Conservation (phyloP, 805 yeast genomes). For the Ogataea polymorpha region DNA sequence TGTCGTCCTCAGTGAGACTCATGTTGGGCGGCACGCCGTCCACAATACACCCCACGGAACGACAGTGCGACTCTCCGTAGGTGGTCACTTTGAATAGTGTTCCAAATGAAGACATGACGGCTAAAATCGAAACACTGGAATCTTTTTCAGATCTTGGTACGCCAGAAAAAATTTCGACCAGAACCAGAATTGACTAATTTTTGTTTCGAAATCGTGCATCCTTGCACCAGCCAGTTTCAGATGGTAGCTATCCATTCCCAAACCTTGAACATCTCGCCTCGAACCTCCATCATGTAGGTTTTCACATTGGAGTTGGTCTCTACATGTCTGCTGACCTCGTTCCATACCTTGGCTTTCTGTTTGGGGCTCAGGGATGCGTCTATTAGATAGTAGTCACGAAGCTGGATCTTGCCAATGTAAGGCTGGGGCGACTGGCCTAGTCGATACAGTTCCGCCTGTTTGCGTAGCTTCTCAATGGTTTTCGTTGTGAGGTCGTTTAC, state of each 20-base stretch:
- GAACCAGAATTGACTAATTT: slow-evolving; percentile 3
- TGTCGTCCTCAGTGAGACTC: slow-evolving; percentile 76
- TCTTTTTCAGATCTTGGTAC: slow-evolving; percentile 6
- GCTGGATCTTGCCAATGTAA: slow-evolving; percentile 66
- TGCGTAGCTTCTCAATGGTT: slow-evolving; percentile 48
- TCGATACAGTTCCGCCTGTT: slow-evolving; percentile 37
- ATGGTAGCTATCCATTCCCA: slow-evolving; percentile 77
- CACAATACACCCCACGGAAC: slow-evolving; percentile 95
- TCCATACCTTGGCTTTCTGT: slow-evolving; percentile 55
- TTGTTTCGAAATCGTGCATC: slow-evolving; percentile 4
- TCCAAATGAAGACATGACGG: slow-evolving; percentile 73
- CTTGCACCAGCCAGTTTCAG: slow-evolving; percentile 12
- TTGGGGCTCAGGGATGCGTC: slow-evolving; percentile 35
- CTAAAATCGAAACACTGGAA: neutral
- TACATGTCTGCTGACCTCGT: slow-evolving; percentile 47
- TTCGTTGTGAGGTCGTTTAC: slow-evolving; percentile 45
- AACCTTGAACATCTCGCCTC: slow-evolving; percentile 83
- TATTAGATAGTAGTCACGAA: slow-evolving; percentile 60
- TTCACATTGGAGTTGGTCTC: slow-evolving; percentile 68
- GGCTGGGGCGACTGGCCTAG: slow-evolving; percentile 37
- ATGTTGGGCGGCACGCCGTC: slow-evolving; percentile 98
- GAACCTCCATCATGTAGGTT: slow-evolving; percentile 61
- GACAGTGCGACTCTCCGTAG: slow-evolving; percentile 97
- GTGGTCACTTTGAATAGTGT: slow-evolving; percentile 74
- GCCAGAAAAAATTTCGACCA: slow-evolving; percentile 8